Conservation (phyloP, 805 yeast genomes). For the Kazachstania africana region DNA sequence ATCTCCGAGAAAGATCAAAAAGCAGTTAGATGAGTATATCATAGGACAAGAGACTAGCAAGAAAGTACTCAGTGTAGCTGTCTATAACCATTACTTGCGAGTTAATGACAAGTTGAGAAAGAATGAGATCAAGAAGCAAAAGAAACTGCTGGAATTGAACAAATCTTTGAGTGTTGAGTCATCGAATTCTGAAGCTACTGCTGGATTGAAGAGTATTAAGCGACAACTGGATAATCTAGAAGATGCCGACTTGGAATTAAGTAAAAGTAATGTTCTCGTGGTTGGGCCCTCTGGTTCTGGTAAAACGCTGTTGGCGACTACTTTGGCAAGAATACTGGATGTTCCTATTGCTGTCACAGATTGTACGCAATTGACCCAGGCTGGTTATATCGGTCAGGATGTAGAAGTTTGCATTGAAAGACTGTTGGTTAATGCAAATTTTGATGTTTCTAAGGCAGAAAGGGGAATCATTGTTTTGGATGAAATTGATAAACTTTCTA, state of each 20-base stretch:
- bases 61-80: slow-evolving; percentile 49
- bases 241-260: slow-evolving; percentile 32
- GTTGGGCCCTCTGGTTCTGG: slow-evolving; percentile 57
- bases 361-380: slow-evolving; percentile 52
- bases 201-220: slow-evolving; percentile 21
- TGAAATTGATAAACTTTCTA: slow-evolving; percentile 47
- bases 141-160: slow-evolving; percentile 8
- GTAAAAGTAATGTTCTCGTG: slow-evolving; percentile 43
- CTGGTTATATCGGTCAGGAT: slow-evolving; percentile 57
- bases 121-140: slow-evolving; percentile 13
- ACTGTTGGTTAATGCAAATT: slow-evolving; percentile 37
- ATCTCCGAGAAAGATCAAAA: slow-evolving; percentile 36
- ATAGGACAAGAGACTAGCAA: slow-evolving; percentile 47
- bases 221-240: slow-evolving; percentile 18
- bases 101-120: slow-evolving; percentile 31
- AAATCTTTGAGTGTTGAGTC: neutral
- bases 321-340: slow-evolving; percentile 38
- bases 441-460: slow-evolving; percentile 40
- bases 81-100: slow-evolving; percentile 45
- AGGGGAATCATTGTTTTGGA: slow-evolving; percentile 50
- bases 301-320: slow-evolving; percentile 44
- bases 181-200: slow-evolving; percentile 19
- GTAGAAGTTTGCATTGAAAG: slow-evolving; percentile 47
- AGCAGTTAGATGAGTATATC: slow-evolving; percentile 38
- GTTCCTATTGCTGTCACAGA: slow-evolving; percentile 51